Conservation (phyloP, 768 basidiomycete genomes). For the Exidia glandulosa region DNA sequence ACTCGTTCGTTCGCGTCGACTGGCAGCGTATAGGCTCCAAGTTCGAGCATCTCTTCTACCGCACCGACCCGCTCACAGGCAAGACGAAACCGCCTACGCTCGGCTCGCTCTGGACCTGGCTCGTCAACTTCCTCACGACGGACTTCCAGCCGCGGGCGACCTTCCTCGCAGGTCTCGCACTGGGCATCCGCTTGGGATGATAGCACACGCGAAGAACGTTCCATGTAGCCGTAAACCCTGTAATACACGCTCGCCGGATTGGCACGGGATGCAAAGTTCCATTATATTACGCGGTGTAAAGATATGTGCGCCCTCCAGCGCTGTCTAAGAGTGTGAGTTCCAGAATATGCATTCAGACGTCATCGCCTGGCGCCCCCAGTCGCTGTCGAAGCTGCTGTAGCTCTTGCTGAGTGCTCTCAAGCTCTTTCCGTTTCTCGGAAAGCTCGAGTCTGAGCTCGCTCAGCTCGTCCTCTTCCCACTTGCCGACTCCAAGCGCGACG, state of each 20-base stretch:
- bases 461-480: slow-evolving; percentile 52
- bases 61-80: slow-evolving; percentile 40
- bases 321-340: too few species aligned
- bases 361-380: neutral
- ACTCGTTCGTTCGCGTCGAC: slow-evolving; percentile 64
- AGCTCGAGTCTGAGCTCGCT: slow-evolving; percentile 39
- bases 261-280: too few species aligned
- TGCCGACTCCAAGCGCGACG: slow-evolving; percentile 64
- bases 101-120: slow-evolving; percentile 50
- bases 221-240: too few species aligned
- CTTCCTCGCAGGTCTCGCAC: slow-evolving; percentile 70
- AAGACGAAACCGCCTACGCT: slow-evolving; percentile 51
- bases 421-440: slow-evolving; percentile 19
- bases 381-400: neutral
- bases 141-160: slow-evolving; percentile 88
- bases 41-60: slow-evolving; percentile 69
- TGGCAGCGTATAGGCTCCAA: slow-evolving; percentile 55
- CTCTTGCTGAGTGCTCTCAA: neutral
- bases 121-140: slow-evolving; percentile 75
- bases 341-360: too few species aligned
- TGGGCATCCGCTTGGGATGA: slow-evolving; percentile 77
- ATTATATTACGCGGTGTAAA: too few species aligned
- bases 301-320: too few species aligned
- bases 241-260: too few species aligned
- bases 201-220: too few species aligned